Conservation (phyloP, 225 moss, liverwort and hornwort species). For the Marchantia paleacea region DNA sequence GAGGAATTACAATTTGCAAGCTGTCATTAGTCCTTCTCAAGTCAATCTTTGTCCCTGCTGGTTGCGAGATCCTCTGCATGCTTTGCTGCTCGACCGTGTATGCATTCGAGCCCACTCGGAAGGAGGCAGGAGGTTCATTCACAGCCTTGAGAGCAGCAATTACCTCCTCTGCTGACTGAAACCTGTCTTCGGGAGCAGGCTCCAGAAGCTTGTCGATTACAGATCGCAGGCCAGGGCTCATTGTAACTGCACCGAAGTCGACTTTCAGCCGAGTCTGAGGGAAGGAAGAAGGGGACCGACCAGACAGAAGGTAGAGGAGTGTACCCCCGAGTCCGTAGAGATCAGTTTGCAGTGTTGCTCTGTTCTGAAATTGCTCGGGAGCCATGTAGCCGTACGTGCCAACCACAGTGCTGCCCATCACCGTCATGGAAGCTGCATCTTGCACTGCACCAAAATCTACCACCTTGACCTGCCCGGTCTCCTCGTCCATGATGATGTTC, state of each 20-base stretch:
- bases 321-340: slow-evolving; percentile 96
- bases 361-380: slow-evolving; percentile 97
- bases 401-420: slow-evolving; percentile 92
- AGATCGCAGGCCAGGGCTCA: slow-evolving; percentile 57
- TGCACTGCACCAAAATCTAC: slow-evolving; percentile 99
- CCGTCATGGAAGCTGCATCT: slow-evolving; percentile 75
- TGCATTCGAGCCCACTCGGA: slow-evolving; percentile 6
- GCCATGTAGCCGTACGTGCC: slow-evolving; percentile 99
- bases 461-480: slow-evolving; percentile 69
- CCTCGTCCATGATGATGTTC: slow-evolving; percentile 85
- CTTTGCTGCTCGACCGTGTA: slow-evolving; percentile 20
- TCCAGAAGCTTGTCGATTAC: slow-evolving; percentile 77
- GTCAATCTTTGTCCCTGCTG: slow-evolving; percentile 69
- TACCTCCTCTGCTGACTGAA: slow-evolving; percentile 67
- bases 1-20: slow-evolving; percentile 71
- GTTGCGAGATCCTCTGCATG: slow-evolving; percentile 26
- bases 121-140: slow-evolving; percentile 10
- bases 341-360: slow-evolving; percentile 86
- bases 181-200: slow-evolving; percentile 96
- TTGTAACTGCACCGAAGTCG: slow-evolving; percentile 61
- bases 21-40: slow-evolving; percentile 44
- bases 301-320: slow-evolving; percentile 75
- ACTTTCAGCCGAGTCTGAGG: slow-evolving; percentile 87
- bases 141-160: slow-evolving; percentile 44
- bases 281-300: slow-evolving; percentile 74